phyloP scores from a whole-genome alignment of 345 rosid genomes.

The Euphorbia tirucalli region DNA sequence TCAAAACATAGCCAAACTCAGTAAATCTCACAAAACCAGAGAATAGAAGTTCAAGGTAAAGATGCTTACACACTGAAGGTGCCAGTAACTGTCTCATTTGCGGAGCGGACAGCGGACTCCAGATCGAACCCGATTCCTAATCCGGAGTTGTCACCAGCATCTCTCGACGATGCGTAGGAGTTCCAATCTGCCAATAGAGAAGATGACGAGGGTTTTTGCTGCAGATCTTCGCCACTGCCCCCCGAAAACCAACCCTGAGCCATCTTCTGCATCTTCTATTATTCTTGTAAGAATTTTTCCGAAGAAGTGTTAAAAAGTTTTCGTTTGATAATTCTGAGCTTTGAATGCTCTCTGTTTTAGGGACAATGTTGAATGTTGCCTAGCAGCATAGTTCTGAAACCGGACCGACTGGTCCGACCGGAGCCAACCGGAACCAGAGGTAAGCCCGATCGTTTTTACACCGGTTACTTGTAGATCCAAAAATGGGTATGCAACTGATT shows the following conservation, averaged over 20 bases:
- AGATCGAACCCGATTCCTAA: slow-evolving; percentile 22
- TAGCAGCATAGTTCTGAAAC: too few relatives aligned
- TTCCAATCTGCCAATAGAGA: slow-evolving; percentile 35
- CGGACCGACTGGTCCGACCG: too few relatives aligned
- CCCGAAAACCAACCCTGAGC: slow-evolving; percentile 25
- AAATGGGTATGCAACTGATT: too few relatives aligned
- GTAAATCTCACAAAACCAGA: background rate
- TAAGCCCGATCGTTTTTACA: too few relatives aligned
- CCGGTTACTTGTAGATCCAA: too few relatives aligned
- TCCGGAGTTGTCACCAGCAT: slow-evolving; percentile 1
- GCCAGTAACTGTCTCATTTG: slow-evolving; percentile 27
- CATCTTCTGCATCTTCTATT: slow-evolving; percentile 17
- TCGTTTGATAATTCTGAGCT: background rate
- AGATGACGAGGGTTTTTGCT: slow-evolving; percentile 15
- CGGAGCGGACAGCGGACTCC: slow-evolving; percentile 32
- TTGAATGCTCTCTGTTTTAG: too few relatives aligned
- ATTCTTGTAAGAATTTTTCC: background rate
- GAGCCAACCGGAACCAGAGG: too few relatives aligned
- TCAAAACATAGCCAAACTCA: background rate
- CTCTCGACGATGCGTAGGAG: slow-evolving; percentile 23
- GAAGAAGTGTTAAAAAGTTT: too few relatives aligned
- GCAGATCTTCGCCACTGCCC: slow-evolving; percentile 13
- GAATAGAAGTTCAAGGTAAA: background rate
- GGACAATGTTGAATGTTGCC: too few relatives aligned
- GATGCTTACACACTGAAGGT: slow-evolving; percentile 33